Percentiles rank a stretch among this genome's conserved stretches.
Evolutionary conservation across 805 yeast species (phyloP).

Genomic region (Ogataea corticis): DNA sequence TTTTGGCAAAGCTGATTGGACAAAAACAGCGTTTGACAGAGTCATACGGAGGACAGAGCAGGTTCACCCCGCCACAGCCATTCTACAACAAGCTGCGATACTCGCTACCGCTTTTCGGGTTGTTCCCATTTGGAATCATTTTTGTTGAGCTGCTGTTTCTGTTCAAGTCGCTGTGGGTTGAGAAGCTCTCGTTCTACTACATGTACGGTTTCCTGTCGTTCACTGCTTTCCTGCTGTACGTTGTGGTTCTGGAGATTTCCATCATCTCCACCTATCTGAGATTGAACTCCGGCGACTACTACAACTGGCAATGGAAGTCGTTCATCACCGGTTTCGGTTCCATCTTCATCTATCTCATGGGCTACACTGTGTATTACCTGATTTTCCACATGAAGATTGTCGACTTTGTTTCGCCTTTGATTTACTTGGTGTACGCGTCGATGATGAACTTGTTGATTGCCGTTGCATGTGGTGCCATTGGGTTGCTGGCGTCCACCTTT

Average conservation of each 20-base stretch:
- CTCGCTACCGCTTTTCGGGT: conserved; percentile 55
- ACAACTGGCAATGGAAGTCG: conserved; percentile 83
- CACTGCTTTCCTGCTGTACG: conserved; percentile 56
- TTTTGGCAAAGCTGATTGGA: conserved; percentile 18
- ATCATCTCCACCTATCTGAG: conserved; percentile 67
- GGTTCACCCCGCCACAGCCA: conserved; percentile 38
- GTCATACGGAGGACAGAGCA: conserved; percentile 11
- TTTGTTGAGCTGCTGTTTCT: conserved; percentile 74
- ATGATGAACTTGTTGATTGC: conserved; percentile 64
- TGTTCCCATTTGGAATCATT: conserved; percentile 78
- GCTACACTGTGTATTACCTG: conserved; percentile 69
- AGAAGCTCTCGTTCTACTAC: conserved; percentile 74
- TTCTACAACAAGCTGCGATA: conserved; percentile 33
- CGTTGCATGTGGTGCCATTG: conserved; percentile 73
- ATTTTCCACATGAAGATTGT: conserved; percentile 55
- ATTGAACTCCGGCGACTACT: conserved; percentile 49
- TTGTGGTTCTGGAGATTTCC: conserved; percentile 70
- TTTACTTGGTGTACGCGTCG: conserved; percentile 72
- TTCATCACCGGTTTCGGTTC: conserved; percentile 68
- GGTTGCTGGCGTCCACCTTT: conserved; percentile 62
- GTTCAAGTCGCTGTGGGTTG: conserved; percentile 77
- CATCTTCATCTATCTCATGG: conserved; percentile 68
- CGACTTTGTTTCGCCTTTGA: conserved; percentile 64
- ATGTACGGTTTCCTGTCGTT: conserved; percentile 75
- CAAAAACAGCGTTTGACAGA: conserved; percentile 14